A percentile compares a stretch with the other conserved stretches of the same genome.
Conservation (phyloP, 805 yeast species). For the Candida boleticola region DNA sequence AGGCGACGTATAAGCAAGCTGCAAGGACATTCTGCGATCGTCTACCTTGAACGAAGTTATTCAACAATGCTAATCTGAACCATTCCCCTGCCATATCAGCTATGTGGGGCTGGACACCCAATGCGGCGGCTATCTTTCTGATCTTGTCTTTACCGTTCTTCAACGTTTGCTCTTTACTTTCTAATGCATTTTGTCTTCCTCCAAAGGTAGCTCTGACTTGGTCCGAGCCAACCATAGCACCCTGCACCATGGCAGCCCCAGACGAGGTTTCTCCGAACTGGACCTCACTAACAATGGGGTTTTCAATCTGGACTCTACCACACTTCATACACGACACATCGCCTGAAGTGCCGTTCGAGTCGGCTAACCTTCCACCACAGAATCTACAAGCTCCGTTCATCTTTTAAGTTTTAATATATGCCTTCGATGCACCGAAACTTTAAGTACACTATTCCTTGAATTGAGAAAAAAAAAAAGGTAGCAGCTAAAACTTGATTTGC, state of each 20-base stretch:
- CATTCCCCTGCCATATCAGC: conserved; percentile 85
- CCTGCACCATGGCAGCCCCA: conserved; percentile 96
- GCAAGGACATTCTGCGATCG: conserved; percentile 93
- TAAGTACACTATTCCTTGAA: too few relatives aligned
- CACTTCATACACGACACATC: conserved; percentile 80
- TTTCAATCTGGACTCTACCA: conserved; percentile 87
- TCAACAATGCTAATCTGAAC: conserved; percentile 82
- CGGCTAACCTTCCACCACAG: conserved; percentile 3
- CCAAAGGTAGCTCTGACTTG: conserved; percentile 69
- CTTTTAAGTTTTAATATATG: too few relatives aligned
- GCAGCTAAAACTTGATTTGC: not conserved
- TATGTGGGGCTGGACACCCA: conserved; percentile 79
- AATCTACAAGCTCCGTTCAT: conserved; percentile 1
- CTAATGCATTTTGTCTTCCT: conserved; percentile 73
- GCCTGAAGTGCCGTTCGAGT: conserved; percentile 40
- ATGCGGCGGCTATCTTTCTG: conserved; percentile 72
- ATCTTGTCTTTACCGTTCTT: conserved; percentile 80
- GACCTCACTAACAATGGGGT: conserved; percentile 93
- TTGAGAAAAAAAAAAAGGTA: not conserved
- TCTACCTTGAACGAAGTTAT: conserved; percentile 96
- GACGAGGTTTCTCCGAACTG: conserved; percentile 87
- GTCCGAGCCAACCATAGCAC: conserved; percentile 87
- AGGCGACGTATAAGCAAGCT: conserved; percentile 91
- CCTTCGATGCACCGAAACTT: too few relatives aligned
- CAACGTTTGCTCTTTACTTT: conserved; percentile 85